Evolutionary conservation across 2,329 filamentous ascomycete genomes (phyloP), one percentile per base, ranked within the genome.

Genomic region (Rhexocercosporidium sp.): DNA sequence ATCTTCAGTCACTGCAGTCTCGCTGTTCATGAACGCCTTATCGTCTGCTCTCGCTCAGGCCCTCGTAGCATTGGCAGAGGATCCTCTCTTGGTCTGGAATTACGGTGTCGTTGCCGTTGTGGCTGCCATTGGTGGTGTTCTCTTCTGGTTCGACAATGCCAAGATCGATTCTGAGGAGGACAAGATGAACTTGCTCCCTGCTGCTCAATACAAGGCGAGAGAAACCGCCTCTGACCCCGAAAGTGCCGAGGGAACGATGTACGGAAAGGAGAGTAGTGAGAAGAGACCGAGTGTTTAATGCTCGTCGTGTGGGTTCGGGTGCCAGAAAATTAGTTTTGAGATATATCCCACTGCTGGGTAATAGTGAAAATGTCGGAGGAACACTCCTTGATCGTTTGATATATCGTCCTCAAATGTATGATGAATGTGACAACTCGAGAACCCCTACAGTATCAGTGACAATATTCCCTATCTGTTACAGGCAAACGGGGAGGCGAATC

Each of bases 1-100:
- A 76, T 87, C 85, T 0, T 87, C 86, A 16, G 84, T 89, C 31
- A 82, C 86, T 73, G 82, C 86, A 0, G 79, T 89, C 66, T 86
- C 82, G 72, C 78, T 88, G 9, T 82, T 89, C 69, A 88, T 85
- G 73, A 86, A 83, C 64, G 86, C 86, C 0, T 79, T 89, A 65
- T 85, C 84, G 9, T 82, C 82, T 41, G 86, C 86, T 3, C 73
- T 84, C 9, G 81, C 79, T 25, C 78, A 83, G 70, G 81, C 81
- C 3, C 64, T 84, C 22, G 76, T 81, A 27, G 80, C 80, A 0
- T 75, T 79, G 1, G 79, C 81, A 2, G 68, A 68, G 22, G 82
- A 84, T 69, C 82, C 82, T 1, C 73, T 77, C 2, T 76, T 83
- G n/a, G 72, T 82, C 4, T 79, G 76, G 74, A 78, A 78, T 60